Conservation (phyloP, 2,329 filamentous ascomycete species). For the Botryosphaeria dothidea region DNA sequence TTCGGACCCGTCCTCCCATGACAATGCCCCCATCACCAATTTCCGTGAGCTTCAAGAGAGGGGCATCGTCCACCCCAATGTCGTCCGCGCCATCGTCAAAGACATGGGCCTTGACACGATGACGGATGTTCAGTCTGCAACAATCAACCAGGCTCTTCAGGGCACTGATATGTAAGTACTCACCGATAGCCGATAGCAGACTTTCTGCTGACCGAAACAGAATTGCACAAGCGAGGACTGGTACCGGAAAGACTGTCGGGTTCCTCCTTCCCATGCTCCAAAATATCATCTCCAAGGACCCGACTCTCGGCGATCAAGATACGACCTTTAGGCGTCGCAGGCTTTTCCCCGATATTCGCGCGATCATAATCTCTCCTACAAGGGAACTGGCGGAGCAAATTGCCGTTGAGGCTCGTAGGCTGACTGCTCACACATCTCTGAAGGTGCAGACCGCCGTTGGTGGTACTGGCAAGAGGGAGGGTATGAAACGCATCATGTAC, state of each 20-base stretch:
- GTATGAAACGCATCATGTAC: conserved; percentile 67
- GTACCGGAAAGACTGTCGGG: conserved; percentile 93
- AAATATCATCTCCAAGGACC: conserved; percentile 68
- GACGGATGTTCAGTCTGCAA: conserved; percentile 88
- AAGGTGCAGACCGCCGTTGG: conserved; percentile 81
- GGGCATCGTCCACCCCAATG: conserved; percentile 59
- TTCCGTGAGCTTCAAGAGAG: conserved; percentile 47
- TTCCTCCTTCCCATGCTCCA: conserved; percentile 88
- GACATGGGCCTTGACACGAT: conserved; percentile 79
- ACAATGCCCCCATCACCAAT: conserved; percentile 32
- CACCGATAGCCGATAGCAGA: neutral
- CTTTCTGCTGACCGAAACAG: conserved; percentile 25
- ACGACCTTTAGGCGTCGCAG: conserved; percentile 34
- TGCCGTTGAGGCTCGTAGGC: conserved; percentile 69
- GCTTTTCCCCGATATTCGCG: conserved; percentile 56
- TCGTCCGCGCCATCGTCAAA: conserved; percentile 69
- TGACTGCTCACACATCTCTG: conserved; percentile 67
- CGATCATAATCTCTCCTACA: conserved; percentile 63
- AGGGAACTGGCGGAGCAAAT: conserved; percentile 67
- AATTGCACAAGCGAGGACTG: conserved; percentile 91
- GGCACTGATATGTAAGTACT: conserved; percentile 76
- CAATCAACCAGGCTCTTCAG: conserved; percentile 76
- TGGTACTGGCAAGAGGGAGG: conserved; percentile 74
- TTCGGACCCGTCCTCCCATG: conserved; percentile 23
- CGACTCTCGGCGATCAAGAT: conserved; percentile 52